These are phyloP conservation scores for Camelina laxa DNA, from an alignment of 345 rosid species.

Conservation along the genomic window DNA sequence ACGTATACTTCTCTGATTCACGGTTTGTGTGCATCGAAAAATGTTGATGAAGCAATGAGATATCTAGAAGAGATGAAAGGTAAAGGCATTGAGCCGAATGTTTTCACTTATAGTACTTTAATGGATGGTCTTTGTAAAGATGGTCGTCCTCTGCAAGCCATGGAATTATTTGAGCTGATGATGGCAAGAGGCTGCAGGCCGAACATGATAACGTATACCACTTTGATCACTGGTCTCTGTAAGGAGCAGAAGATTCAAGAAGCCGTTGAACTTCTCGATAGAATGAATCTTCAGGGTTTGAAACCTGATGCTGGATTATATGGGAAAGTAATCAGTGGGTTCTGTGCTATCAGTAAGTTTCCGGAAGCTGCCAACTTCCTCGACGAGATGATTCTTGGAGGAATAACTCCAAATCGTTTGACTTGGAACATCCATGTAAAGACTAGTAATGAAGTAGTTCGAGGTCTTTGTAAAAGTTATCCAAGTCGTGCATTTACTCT, in stretches of 20 bases:
- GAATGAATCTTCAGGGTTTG: conserved; percentile 90
- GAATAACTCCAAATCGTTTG: conserved; percentile 65
- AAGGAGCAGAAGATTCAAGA: conserved; percentile 67
- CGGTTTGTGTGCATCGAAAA: conserved; percentile 69
- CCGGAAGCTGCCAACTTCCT: conserved; percentile 83
- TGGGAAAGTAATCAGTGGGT: conserved; percentile 69
- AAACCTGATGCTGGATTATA: conserved; percentile 85
- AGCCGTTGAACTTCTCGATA: conserved; percentile 79
- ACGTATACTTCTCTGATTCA: conserved; percentile 79
- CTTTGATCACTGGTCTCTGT: conserved; percentile 75
- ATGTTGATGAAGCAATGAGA: conserved; percentile 62
- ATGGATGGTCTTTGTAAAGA: conserved; percentile 89
- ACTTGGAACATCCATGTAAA: conserved; percentile 79
- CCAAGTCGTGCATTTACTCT: conserved; percentile 58
- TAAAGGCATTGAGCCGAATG: conserved; percentile 80
- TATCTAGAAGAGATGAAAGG: conserved; percentile 74
- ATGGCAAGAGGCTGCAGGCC: conserved; percentile 60
- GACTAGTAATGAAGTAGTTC: conserved; percentile 62
- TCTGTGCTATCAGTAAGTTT: conserved; percentile 60
- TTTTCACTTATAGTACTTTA: conserved; percentile 77
- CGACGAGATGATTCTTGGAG: conserved; percentile 79
- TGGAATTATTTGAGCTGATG: conserved; percentile 71
- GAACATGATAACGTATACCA: conserved; percentile 69
- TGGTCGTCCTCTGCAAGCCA: conserved; percentile 62
- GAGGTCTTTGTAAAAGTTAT: conserved; percentile 59